Evolutionary conservation across 768 basidiomycete species (phyloP).

Genomic region (Daedalea quercina): DNA sequence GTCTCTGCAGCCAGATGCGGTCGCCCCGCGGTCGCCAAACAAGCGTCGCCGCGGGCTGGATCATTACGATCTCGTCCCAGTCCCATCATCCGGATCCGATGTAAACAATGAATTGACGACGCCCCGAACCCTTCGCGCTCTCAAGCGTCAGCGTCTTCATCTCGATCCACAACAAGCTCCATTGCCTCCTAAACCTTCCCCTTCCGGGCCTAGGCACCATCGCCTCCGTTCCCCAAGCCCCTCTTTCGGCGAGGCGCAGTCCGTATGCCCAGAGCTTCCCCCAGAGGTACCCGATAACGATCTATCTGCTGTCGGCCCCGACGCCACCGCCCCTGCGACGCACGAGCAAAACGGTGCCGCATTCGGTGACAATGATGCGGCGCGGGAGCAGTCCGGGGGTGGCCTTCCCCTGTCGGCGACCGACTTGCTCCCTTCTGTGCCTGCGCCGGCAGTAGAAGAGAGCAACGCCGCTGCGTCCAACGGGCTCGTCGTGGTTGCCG

Average conservation of each 20-base stretch:
- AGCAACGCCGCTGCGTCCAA: not conserved
- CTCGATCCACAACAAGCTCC: not conserved
- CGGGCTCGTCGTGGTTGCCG: not conserved
- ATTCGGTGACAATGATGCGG: not conserved
- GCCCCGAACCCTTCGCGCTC: constrained; percentile 6
- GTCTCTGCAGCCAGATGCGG: not conserved
- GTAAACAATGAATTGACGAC: not conserved
- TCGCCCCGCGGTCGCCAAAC: not conserved
- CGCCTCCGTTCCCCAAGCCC: not conserved
- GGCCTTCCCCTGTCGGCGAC: not conserved
- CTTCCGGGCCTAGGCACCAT: not conserved
- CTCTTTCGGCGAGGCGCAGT: not conserved
- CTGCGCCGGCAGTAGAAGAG: not conserved
- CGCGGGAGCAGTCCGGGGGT: not conserved
- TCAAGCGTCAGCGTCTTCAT: constrained; percentile 5
- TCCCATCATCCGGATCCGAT: not conserved
- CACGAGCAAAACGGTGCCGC: not conserved
- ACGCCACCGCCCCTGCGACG: not conserved
- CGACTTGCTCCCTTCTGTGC: not conserved
- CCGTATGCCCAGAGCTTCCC: not conserved
- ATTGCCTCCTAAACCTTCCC: not conserved
- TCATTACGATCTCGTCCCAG: not conserved
- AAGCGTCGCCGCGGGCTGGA: constrained; percentile 6
- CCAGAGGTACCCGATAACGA: not conserved
- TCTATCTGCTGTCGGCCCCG: not conserved